Evolutionary conservation across 148 eudicot species (phyloP).

Genomic region (Rhododendron simsii): DNA sequence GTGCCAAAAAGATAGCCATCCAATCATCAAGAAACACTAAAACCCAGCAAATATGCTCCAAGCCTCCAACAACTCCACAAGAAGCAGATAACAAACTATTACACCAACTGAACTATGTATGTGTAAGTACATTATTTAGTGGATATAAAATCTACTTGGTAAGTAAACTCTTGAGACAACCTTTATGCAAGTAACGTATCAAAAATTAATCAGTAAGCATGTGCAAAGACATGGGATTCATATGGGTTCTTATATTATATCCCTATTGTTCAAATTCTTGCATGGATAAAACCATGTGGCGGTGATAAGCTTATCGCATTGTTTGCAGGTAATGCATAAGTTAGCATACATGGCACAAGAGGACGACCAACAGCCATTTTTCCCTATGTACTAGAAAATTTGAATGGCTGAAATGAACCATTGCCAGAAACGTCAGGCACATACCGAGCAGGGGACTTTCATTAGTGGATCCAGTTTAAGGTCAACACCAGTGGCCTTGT

Average conservation of each 20-base stretch:
- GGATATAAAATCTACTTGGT: neutral
- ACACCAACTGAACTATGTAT: neutral
- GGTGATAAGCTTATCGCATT: neutral
- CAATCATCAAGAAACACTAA: neutral
- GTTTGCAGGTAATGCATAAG: neutral
- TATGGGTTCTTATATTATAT: neutral
- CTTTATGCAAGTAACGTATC: neutral
- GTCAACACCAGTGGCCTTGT: slow-evolving; percentile 57
- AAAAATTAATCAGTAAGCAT: neutral
- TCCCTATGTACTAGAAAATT: neutral
- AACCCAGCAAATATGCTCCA: neutral
- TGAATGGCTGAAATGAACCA: neutral
- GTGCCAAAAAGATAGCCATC: neutral
- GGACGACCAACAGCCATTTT: neutral
- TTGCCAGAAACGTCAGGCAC: slow-evolving; percentile 3
- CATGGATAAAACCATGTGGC: neutral
- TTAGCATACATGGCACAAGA: neutral
- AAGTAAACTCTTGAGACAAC: neutral
- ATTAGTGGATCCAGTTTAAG: slow-evolving; percentile 79
- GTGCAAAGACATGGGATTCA: neutral
- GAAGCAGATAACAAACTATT: neutral
- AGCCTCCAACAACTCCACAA: neutral
- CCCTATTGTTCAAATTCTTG: neutral
- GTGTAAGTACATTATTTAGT: neutral
- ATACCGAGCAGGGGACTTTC: slow-evolving; percentile 96